phyloP scores from a whole-genome alignment of 768 basidiomycete species.

The Lenzites betulinus region DNA sequence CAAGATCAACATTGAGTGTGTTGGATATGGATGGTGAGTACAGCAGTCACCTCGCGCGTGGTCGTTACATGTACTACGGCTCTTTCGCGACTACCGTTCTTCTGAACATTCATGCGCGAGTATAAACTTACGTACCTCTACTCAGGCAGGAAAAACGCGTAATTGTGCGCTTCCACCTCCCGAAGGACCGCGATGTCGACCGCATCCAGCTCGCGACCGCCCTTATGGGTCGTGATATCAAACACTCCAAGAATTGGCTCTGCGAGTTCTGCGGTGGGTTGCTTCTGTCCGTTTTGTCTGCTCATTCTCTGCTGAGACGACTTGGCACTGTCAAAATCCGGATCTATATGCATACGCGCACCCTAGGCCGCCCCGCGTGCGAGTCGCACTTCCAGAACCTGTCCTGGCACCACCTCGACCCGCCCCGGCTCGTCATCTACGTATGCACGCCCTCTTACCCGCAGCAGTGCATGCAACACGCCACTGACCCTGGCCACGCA shows the following conservation, averaged over 20 bases:
- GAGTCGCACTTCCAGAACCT: constrained; percentile 13
- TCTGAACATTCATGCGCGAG: too few relatives aligned
- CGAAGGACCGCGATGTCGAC: background rate
- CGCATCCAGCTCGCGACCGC: background rate
- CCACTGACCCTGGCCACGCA: background rate
- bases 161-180: constrained; percentile 14
- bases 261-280: constrained; percentile 22
- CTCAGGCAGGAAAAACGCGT: constrained; percentile 11
- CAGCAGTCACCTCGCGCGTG: too few relatives aligned
- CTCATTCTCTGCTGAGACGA: too few relatives aligned
- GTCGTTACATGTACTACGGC: too few relatives aligned
- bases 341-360: background rate
- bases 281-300: too few relatives aligned
- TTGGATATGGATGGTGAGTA: constrained; percentile 5
- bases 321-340: background rate
- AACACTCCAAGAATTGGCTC: constrained; percentile 14
- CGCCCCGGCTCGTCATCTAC: constrained; percentile 11
- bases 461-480: background rate
- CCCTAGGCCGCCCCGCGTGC: background rate
- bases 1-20: constrained; percentile 3
- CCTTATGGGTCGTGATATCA: constrained; percentile 6
- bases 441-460: background rate
- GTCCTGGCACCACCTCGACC: constrained; percentile 11
- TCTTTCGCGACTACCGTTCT: too few relatives aligned
- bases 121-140: too few relatives aligned